Evolutionary conservation across 2,329 filamentous ascomycete genomes (phyloP), one percentile per base, ranked within the genome.

Genomic region (Penicillium aurantiogriseum): DNA sequence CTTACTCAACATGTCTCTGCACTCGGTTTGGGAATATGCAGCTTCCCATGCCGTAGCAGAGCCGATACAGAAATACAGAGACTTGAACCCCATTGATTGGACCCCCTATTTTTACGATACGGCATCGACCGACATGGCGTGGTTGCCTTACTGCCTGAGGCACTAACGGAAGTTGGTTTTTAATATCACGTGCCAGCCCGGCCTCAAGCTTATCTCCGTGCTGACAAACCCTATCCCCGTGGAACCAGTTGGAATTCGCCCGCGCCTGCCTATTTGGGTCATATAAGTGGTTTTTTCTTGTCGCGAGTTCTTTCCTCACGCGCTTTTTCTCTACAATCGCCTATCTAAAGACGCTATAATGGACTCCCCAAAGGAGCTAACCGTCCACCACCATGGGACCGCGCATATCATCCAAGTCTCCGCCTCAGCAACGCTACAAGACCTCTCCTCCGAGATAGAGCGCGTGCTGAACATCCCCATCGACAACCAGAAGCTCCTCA

Each of bases 351-450:
- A 33, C 23, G 15, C 13, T 39, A 51, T 23, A 23, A 61, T 63
- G 59, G 57, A 59, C 8, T 58, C 53, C 3, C n/a, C 39, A 1
- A 54, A 81, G 56, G 67, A 69, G 36, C 68, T 87, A 39, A 81
- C 77, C 17, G 69, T 87, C 58, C 79, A 80, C 60, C 80, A 86
- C 64, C 83, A 85, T 68, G 79, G 80, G 67, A 79, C 79, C 49
- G 73, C 77, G 1, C 73, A 84, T 62, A 71, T 74, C 19, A 69
- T 85, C 44, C 71, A 74, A 11, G 78, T 86, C 45, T 67, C 81
- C 17, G 51, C 74, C 36, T 71, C 79, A 58, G 79, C 83, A 55
- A 86, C 83, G 1, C 76, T 87, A 33, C 62, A 71, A 61, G 76
- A 78, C 56, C 75, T 80, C 47, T 69, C 76, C 23, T 46, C 60